Evolutionary conservation across 2,329 filamentous ascomycete species (phyloP), one percentile per base, ranked within the genome.

Genomic region (Colletotrichum camelliae): DNA sequence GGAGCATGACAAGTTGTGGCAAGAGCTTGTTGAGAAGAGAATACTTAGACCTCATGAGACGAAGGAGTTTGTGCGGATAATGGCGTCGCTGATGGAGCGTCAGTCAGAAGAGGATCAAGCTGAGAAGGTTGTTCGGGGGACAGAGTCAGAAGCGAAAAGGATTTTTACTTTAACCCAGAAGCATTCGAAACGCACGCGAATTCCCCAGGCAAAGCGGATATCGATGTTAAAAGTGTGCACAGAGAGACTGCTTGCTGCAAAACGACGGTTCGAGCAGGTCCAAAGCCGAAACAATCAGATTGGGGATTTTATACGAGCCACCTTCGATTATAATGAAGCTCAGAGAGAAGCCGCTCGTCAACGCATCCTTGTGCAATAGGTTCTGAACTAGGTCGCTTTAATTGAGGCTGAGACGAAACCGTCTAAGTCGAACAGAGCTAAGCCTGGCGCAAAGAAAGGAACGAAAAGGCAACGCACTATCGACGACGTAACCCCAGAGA

Each of bases 71-170:
- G 15, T 52, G 7, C 43, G 43, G 43, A 52, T 10, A 2, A 7
- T 6, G 4, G 43, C 43, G 7, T 52, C 21, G 15, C 4, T 1
- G 15, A 52, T 52, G 21, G 48, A 52, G 48, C 16, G 16, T 2
- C 0, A 52, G 1, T 1, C 1, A 52, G 48, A 52, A 52, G 2
- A 52, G 7, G 7, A 52, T 52, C 7, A 52, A 52, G 48, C 7
- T 0, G 3, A 1, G 7, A n/a, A 52, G 48, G 16, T 1, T 21
- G 1, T 52, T 0, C 12, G 12, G 48, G 12, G 48, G 18, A 7
- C 48, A 52, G 48, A 52, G 48, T 9, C n/a, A 1, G 21, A 52
- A 21, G 48, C 48, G 18, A 52, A 52, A 3, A 0, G 43, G 10
- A 3, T 52, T 18, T 52, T 4, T 52, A 52, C 21, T 8, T 10